Evolutionary conservation across 257 asterid species (phyloP).

Genomic region (Fraxinus cuspidata): DNA sequence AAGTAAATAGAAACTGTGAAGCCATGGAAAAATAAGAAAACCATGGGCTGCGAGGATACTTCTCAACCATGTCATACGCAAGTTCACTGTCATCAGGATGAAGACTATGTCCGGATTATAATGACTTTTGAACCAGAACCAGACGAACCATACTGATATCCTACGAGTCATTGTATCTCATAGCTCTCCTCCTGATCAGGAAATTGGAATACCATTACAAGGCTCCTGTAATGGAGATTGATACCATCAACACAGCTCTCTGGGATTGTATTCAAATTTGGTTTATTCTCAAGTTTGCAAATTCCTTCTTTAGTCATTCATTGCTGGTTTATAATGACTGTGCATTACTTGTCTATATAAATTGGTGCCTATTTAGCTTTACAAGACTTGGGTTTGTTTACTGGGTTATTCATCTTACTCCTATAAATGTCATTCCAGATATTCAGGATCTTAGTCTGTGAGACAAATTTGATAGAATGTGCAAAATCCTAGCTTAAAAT

Average conservation of each 20-base stretch:
- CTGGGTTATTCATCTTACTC: neutral
- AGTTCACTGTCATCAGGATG: neutral
- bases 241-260: neutral
- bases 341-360: neutral
- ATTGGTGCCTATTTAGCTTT: neutral
- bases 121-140: neutral
- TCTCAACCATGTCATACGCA: neutral
- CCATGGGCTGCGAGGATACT: neutral
- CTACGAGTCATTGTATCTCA: neutral
- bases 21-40: neutral
- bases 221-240: neutral
- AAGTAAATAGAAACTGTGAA: neutral
- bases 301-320: neutral
- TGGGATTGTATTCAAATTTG: neutral
- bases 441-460: neutral
- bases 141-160: neutral
- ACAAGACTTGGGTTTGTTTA: neutral
- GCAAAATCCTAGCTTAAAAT: neutral
- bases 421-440: neutral
- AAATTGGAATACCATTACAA: neutral
- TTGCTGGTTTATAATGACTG: neutral
- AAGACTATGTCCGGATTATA: neutral
- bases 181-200: neutral
- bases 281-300: neutral
- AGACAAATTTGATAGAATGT: neutral